A percentile compares a stretch with the other conserved stretches of the same genome.
These are phyloP conservation scores for Flaveria sonorensis DNA, from an alignment of 129 eudicot genomes.

Conservation along the genomic window DNA sequence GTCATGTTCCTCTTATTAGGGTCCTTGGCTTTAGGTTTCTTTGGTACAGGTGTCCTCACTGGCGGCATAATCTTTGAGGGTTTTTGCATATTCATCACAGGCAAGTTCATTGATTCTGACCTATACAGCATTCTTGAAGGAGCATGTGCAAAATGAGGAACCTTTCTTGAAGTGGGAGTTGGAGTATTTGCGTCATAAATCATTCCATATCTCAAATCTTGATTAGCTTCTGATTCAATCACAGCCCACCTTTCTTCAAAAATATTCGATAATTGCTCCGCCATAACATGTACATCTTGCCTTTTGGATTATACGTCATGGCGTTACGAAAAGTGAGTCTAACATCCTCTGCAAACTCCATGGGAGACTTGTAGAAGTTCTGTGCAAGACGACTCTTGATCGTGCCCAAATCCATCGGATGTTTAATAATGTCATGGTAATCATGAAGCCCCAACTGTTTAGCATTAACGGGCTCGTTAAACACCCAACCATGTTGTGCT, in stretches of 20 bases:
- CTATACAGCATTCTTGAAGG: constrained; percentile 52
- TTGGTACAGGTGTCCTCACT: constrained; percentile 65
- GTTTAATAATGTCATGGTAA: constrained; percentile 76
- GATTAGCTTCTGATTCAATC: constrained; percentile 61
- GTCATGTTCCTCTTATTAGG: constrained; percentile 94
- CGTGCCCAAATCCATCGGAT: constrained; percentile 96
- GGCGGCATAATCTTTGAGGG: constrained; percentile 41
- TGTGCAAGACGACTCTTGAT: constrained; percentile 68
- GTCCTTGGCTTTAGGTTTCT: constrained; percentile 94
- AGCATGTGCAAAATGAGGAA: constrained; percentile 43
- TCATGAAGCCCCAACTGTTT: constrained; percentile 70
- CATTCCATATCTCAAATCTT: constrained; percentile 58
- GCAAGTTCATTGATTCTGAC: constrained; percentile 50
- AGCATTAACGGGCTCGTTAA: constrained; percentile 81
- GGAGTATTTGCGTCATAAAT: constrained; percentile 56
- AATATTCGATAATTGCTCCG: constrained; percentile 50
- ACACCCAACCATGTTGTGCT: constrained; percentile 91
- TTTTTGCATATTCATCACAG: constrained; percentile 40
- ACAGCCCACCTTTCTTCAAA: constrained; percentile 83
- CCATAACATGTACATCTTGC: constrained; percentile 92
- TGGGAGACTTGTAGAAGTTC: constrained; percentile 73
- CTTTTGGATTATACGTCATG: constrained; percentile 86
- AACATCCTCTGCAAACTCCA: constrained; percentile 90
- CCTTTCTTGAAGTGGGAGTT: constrained; percentile 67
- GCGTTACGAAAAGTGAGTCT: constrained; percentile 88